A percentile compares a stretch with the other conserved stretches of the same genome.
These are phyloP conservation scores for Mycena haematopus DNA, from an alignment of 768 basidiomycete genomes.

Conservation along the genomic window DNA sequence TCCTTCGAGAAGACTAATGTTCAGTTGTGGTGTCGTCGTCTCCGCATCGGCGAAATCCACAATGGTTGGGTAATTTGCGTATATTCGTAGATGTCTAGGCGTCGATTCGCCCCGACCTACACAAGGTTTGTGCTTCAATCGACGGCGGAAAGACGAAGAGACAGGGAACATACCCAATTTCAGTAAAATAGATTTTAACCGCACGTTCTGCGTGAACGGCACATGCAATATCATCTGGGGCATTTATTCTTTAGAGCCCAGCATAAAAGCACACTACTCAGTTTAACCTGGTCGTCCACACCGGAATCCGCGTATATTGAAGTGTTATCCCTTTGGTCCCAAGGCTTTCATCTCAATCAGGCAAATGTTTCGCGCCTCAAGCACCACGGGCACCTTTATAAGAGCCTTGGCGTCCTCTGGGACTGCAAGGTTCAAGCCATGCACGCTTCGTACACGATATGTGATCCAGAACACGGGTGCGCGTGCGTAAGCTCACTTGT, in stretches of 20 bases:
- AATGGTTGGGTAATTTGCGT: conserved; percentile 75
- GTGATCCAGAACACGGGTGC: conserved; percentile 28
- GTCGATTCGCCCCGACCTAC: conserved; percentile 79
- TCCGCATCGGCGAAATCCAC: conserved; percentile 82
- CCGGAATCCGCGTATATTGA: conserved; percentile 73
- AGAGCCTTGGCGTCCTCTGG: conserved; percentile 80
- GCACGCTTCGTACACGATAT: conserved; percentile 58
- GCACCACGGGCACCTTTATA: conserved; percentile 53
- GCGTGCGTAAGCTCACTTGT: conserved; percentile 57
- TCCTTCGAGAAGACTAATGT: conserved; percentile 74
- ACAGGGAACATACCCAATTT: conserved; percentile 66
- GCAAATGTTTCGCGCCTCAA: not conserved
- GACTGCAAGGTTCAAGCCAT: conserved; percentile 81
- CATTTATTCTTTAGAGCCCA: conserved; percentile 17
- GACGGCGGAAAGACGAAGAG: conserved; percentile 2
- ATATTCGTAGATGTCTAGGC: conserved; percentile 78
- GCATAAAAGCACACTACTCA: conserved; percentile 3
- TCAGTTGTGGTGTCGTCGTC: conserved; percentile 68
- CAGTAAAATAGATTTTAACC: conserved; percentile 74
- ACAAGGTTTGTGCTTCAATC: conserved; percentile 2
- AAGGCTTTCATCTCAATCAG: conserved; percentile 46
- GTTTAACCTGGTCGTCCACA: conserved; percentile 82
- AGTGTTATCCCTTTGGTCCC: conserved; percentile 78
- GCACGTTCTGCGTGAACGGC: conserved; percentile 80
- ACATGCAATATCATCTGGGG: conserved; percentile 79